These are phyloP conservation scores for Xanthoceras sorbifolium DNA, from an alignment of 345 rosid species.

Conservation along the genomic window DNA sequence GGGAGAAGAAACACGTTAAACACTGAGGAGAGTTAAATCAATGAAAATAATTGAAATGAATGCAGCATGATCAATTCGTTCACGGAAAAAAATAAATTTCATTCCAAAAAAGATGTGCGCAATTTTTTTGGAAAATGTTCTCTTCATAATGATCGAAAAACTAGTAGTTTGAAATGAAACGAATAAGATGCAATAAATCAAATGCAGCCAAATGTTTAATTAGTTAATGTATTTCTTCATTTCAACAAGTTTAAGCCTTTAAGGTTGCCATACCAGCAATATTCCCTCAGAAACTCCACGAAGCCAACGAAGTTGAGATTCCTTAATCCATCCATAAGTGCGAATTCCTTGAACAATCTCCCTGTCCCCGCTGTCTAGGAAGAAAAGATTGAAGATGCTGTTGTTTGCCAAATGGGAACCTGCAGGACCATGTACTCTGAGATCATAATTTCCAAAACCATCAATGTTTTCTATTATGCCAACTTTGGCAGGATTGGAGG, in stretches of 20 bases:
- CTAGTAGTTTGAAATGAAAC: background rate
- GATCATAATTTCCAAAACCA: slow-evolving; percentile 80
- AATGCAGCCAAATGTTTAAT: background rate
- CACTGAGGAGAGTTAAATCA: background rate
- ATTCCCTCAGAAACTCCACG: slow-evolving; percentile 41
- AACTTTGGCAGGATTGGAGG: slow-evolving; percentile 20
- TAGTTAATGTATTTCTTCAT: background rate
- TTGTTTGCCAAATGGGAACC: slow-evolving; percentile 73
- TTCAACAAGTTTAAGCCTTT: background rate
- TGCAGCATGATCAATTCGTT: background rate
- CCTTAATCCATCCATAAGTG: slow-evolving; percentile 89
- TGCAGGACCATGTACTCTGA: slow-evolving; percentile 68
- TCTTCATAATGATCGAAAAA: background rate
- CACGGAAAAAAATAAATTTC: background rate
- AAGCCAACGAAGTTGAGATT: slow-evolving; percentile 86
- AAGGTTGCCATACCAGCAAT: slow-evolving; percentile 44
- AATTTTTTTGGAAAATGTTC: background rate
- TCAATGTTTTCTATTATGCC: slow-evolving; percentile 40
- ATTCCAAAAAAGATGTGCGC: background rate
- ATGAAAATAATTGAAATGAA: background rate
- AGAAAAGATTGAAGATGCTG: slow-evolving; percentile 76
- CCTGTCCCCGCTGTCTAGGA: slow-evolving; percentile 87
- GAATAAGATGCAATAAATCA: background rate
- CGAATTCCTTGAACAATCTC: slow-evolving; percentile 60
- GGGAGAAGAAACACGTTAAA: slow-evolving; percentile 19